Evolutionary conservation across 1,139 yeast genomes (phyloP).

Genomic region (Taphrina betulina): DNA sequence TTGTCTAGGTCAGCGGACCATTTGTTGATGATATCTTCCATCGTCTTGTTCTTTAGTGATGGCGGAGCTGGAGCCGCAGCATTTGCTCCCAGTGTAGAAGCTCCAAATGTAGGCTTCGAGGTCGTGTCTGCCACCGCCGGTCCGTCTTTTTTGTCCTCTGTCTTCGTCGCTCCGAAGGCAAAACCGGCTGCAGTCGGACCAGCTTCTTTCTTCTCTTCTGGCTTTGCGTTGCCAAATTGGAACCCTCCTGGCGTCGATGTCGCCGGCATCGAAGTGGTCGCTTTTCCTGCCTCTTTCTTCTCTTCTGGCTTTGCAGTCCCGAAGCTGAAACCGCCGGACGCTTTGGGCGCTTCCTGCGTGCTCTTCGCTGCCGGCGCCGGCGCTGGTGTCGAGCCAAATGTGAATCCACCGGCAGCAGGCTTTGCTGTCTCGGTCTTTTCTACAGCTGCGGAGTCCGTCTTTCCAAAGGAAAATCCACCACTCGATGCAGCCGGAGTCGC

Average conservation of each 20-base stretch:
- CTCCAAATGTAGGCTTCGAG: neutral
- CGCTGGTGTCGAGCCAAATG: no score
- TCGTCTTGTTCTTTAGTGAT: slow-evolving; percentile 81
- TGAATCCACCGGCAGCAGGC: slow-evolving; percentile 1
- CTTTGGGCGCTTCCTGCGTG: slow-evolving; percentile 2
- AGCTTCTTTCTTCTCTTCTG: neutral
- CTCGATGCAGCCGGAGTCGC: slow-evolving; percentile 6
- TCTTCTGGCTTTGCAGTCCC: slow-evolving; percentile 11
- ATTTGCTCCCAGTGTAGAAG: slow-evolving; percentile 13
- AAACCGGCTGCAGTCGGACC: neutral
- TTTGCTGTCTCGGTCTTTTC: neutral
- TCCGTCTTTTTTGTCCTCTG: slow-evolving; percentile 40
- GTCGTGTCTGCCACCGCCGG: no score
- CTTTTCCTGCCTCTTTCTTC: neutral
- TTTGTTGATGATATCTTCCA: slow-evolving; percentile 86
- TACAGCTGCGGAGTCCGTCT: neutral
- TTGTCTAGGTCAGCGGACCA: slow-evolving; percentile 86
- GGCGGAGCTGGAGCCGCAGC: slow-evolving; percentile 53
- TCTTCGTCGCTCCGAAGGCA: slow-evolving; percentile 37
- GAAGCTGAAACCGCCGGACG: slow-evolving; percentile 30
- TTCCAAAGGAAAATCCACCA: slow-evolving; percentile 23
- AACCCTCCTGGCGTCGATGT: slow-evolving; percentile 21
- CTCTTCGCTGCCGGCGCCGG: slow-evolving; percentile 14
- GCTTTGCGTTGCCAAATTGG: slow-evolving; percentile 23
- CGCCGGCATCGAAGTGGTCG: slow-evolving; percentile 4